Base-by-base conservation (phyloP, 768 basidiomycete genomes). In the Lactifluus echinatus region DNA sequence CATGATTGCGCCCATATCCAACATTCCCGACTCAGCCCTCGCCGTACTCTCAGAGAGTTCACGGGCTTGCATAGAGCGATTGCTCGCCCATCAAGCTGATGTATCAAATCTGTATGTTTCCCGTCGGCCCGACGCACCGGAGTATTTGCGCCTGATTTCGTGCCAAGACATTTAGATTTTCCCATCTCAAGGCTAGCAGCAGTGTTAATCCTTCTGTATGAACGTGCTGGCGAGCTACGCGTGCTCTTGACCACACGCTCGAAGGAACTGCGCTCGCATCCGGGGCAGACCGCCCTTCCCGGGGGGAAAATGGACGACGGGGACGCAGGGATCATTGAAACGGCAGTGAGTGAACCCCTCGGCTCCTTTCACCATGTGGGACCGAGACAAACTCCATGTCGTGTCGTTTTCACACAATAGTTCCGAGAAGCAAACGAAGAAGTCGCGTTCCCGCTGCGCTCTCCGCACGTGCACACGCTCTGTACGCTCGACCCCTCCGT, bases 231-330 rank as follows among this genome's bases (percentile, higher is more conserved):
- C 17, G 69, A 77, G 43, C 71, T 93, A 6, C 80, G 84, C 12
- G 90, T 94, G 4, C 73, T 94, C 21, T 73, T 95, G 53, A 95
- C 93, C 1, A 95, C 93, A 3, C 80, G 93, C 10, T 89, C 91
- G 5, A 91, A 87, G 68, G 66, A 72, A 2, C 74, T 91, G 11
- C 74, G 87, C 28, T 80, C 84, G 0, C 88, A 91, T 69, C 83
- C 88, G 3, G 89, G 87, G 17, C 84, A 91, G 66, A 89, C 88
- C 3, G 89, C 90, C 1, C 69, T 93, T 0, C 91, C 91, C 0
- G 91, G 91, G 15, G 91, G 91, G 3, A 88, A 84, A 65, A 75
- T 78, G 36, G 91, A 93, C 60, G 76, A 79, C 3, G 74, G 67
- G 3, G 93, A 95, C 69, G 62, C 64, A 2, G 77, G 79, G 66